Evolutionary conservation across 2,329 filamentous ascomycete species (phyloP), one percentile per base, ranked within the genome.

Genomic region (Aspergillus sp.): DNA sequence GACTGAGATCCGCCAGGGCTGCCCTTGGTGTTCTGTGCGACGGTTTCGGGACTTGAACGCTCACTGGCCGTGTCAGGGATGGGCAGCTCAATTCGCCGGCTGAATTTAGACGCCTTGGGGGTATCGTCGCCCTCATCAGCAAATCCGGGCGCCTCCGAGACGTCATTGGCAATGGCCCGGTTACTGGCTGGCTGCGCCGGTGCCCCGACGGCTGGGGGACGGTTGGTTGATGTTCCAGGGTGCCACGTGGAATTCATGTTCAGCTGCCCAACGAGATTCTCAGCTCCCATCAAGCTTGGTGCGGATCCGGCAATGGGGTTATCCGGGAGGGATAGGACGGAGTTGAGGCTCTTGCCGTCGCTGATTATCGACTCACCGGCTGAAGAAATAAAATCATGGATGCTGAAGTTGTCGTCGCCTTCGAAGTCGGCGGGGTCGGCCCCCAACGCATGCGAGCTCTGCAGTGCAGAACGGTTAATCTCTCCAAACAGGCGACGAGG

Each of bases 401-500:
- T 67, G 59, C 74, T 75, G 58, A 73, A 70, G 53, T 73, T 66
- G 57, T 74, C 70, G 45, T 74, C 70, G 46, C 68, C 66, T 54
- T 71, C 69, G 56, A 71, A 72, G 3, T 65, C 69, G 54, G 68
- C 63, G 10, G 67, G 32, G 42, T 72, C 65, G 26, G 68, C 56
- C 31, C 72, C 78, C 22, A 85, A 71, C 20, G 80, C 72, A 12
- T 79, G 80, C 16, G 85, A 85, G 67, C 80, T 85, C 53, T 78
- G 75, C 14, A 87, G 67, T 11, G 81, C 81, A 20, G 84, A 85
- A 29, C 79, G 73, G 11, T 81, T 82, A 62, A 88, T 84, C 69
- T 88, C 86, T 12, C 86, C 86, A 67, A 88, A 88, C 6, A 88
- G 75, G 53, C 82, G 83, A 60, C 74, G 65, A n/a, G 72, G 67